phyloP scores from a whole-genome alignment of 1,284 basidiomycete species.

The Cryptococcus sp. region DNA sequence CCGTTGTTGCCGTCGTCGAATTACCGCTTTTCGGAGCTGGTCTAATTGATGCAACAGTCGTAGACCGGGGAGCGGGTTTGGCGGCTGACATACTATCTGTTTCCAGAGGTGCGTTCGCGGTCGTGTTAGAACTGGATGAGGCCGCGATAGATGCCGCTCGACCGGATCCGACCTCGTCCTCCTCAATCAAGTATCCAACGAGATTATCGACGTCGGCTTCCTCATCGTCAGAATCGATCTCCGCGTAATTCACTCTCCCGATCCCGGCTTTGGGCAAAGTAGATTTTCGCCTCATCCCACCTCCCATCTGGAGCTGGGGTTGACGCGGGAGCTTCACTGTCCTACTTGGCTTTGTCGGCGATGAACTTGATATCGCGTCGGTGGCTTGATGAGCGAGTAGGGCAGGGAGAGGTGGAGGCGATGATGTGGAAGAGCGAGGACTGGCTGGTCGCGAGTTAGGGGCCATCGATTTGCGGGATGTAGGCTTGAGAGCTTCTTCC shows the following conservation, averaged over 20 bases:
- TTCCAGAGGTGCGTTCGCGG: no score
- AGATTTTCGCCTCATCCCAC: constrained; percentile 16
- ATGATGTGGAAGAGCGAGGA: neutral
- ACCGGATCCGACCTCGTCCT: constrained; percentile 4
- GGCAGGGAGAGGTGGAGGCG: constrained; percentile 6
- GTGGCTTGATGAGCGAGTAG: neutral
- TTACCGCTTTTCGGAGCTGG: no score
- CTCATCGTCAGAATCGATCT: constrained; percentile 7
- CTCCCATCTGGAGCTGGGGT: constrained; percentile 1
- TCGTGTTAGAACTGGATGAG: no score
- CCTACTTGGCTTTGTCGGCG: neutral
- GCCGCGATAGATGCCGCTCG: neutral
- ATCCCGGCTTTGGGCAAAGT: constrained; percentile 12
- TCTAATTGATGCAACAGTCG: no score
- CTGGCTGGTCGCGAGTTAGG: constrained; percentile 3
- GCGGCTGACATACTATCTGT: no score
- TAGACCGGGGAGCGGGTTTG: no score
- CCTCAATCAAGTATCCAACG: neutral
- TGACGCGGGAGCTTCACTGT: neutral
- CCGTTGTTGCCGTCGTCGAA: no score
- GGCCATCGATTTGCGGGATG: constrained; percentile 12
- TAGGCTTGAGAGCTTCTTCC: constrained; percentile 22
- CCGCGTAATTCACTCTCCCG: neutral
- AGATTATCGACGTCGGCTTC: constrained; percentile 17
- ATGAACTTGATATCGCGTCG: neutral